Evolutionary conservation across 139 green algal genomes (phyloP).

Genomic region (Asterochloris sp.): DNA sequence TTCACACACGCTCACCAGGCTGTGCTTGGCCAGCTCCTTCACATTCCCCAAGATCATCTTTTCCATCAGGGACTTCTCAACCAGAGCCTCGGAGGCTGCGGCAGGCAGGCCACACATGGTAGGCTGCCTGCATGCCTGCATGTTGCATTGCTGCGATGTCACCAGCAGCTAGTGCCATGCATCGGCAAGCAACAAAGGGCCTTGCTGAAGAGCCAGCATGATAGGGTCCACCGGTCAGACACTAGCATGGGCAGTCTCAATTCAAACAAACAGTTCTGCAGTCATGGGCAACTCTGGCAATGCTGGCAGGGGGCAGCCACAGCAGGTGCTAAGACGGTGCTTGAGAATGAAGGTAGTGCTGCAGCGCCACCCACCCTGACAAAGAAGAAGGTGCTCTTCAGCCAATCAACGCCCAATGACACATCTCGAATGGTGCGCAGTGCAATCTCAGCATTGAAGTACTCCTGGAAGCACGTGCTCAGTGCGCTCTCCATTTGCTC

Average conservation of each 20-base stretch:
- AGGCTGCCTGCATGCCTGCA: constrained; percentile 31
- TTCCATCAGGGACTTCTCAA: constrained; percentile 33
- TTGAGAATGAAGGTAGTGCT: not conserved
- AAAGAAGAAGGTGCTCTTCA: constrained; percentile 82
- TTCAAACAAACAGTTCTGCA: not conserved
- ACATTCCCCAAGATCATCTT: constrained; percentile 53
- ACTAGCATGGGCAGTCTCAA: too few relatives aligned
- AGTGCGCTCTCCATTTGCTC: constrained; percentile 69
- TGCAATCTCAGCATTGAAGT: constrained; percentile 77
- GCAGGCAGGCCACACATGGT: constrained; percentile 32
- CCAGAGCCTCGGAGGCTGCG: not conserved
- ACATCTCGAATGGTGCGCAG: constrained; percentile 69
- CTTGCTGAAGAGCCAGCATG: not conserved
- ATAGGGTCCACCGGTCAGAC: not conserved
- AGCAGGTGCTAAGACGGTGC: not conserved
- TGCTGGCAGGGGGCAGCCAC: not conserved
- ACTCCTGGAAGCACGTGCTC: constrained; percentile 57
- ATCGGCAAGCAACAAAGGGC: too few relatives aligned
- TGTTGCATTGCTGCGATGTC: not conserved
- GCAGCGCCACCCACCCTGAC: constrained; percentile 43
- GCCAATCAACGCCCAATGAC: constrained; percentile 59
- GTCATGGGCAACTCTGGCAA: not conserved
- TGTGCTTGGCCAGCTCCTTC: constrained; percentile 49
- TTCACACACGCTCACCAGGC: constrained; percentile 43
- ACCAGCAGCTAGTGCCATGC: too few relatives aligned